Evolutionary conservation across 495 filamentous ascomycete species (phyloP), one percentile per base, ranked within the genome.

Genomic region (Diplogelasinospora grovesii): DNA sequence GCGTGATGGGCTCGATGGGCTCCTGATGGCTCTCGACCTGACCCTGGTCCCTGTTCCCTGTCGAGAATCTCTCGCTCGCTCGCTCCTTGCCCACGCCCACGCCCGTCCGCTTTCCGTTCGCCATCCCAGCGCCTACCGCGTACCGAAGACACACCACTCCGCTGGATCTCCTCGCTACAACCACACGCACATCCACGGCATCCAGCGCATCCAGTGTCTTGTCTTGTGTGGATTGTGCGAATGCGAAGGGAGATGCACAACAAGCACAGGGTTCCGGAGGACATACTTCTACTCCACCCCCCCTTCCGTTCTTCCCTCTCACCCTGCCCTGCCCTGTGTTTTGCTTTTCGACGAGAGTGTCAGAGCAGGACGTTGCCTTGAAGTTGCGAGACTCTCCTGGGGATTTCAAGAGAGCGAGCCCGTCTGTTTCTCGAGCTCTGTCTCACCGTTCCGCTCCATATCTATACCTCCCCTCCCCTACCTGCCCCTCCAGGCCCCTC

Each of bases 401-500:
- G 43, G 43, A 41, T 33, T 13, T 23, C 30, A n/a, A 30, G 29
- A 33, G 30, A 30, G 40, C 46, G 32, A 47, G 40, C 38, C 38
- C 27, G 39, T 27, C 36, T n/a, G n/a, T 37, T 23, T 42, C 49
- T 35, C 38, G 36, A 40, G 41, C 39, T 43, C 35, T 53, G 45
- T 45, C 52, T 43, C 40, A 40, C 47, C 39, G 22, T 50, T 35
- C 39, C 53, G 29, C 37, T 41, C 46, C 36, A n/a, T n/a, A n/a
- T n/a, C n/a, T n/a, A n/a, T n/a, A n/a, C 27, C 40, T 22, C 29
- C 32, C 10, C 47, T 22, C 26, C 24, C 34, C 28, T 20, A 34
- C 36, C 52, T 36, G 28, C 14, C 28, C 27, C 41, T 22, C 45
- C 14, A 9, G 31, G 30, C 33, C 41, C 29, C 41, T 53, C 53